Conservation (phyloP, 2,329 filamentous ascomycete species). For the Dendrostoma leiphaemia region DNA sequence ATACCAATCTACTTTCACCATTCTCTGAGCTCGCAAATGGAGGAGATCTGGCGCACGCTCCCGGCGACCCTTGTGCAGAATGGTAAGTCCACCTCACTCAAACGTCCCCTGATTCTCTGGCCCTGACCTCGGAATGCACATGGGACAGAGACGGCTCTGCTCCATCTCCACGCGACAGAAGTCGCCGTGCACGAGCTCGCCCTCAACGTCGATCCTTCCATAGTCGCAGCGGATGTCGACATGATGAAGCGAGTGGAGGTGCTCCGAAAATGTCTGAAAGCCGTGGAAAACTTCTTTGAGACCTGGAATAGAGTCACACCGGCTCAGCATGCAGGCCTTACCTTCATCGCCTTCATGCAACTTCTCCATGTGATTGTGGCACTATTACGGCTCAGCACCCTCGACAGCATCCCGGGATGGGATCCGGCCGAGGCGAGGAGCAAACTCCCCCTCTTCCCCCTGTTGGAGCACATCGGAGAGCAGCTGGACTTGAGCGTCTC, state of each 20-base stretch:
- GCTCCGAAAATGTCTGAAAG: constrained; percentile 28
- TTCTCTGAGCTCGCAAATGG: constrained; percentile 25
- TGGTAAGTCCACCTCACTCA: constrained; percentile 19
- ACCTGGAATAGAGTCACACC: constrained; percentile 30
- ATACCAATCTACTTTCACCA: constrained; percentile 23
- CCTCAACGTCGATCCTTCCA: constrained; percentile 20
- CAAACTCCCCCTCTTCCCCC: constrained; percentile 32
- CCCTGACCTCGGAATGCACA: neutral
- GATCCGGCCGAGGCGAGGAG: constrained; percentile 31
- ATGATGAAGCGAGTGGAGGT: constrained; percentile 21
- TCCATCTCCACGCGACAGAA: constrained; percentile 34
- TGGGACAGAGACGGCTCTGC: constrained; percentile 31
- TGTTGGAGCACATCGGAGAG: constrained; percentile 25
- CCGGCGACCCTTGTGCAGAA: constrained; percentile 21
- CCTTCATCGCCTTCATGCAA: constrained; percentile 33
- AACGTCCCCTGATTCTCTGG: too few species aligned
- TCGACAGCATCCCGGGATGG: constrained; percentile 36
- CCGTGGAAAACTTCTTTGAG: constrained; percentile 32
- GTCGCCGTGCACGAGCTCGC: constrained; percentile 36
- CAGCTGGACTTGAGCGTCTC: neutral
- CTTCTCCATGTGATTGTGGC: constrained; percentile 32
- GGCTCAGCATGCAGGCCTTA: constrained; percentile 28
- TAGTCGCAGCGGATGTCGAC: neutral
- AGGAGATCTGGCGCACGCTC: constrained; percentile 24
- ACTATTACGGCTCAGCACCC: constrained; percentile 30